Base-by-base conservation (phyloP, 1,139 yeast genomes). In the Suhomyces taliae region DNA sequence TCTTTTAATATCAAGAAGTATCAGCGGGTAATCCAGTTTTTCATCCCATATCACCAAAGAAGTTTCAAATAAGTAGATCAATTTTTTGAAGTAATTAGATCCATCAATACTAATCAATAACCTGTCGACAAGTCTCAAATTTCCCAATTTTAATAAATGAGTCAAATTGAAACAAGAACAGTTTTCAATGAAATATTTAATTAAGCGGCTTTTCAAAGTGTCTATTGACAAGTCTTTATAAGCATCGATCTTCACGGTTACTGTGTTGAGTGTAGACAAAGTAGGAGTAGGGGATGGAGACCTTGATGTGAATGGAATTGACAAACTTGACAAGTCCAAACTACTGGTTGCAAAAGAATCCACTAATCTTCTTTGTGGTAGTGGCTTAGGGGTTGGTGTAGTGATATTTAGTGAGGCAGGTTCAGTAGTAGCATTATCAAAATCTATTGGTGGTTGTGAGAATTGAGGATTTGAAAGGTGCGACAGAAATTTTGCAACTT, bases 121-220 rank as follows among this genome's bases (percentile, higher is more conserved):
- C 11, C 53, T 53, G 54, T 75, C 80, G 4, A 69, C 78, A 15
- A 74, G 57, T 34, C 78, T 58, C 38, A 75, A 60, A 7, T 59
- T 53, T 0, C 80, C 80, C 37, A 72, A 55, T 12, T 59, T 60
- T 7, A 65, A 60, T 38, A 74, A 53, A 9, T 56, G 53, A 19
- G 66, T 58, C 32, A 70, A 54, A 34, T 58, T 61, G 31, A 72
- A 53, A 3, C 52, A 48, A 1, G 60, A 44, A 46, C 69, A 65
- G 24, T 53, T 52, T 6, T 58, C 58, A 11, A 73, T 46, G 39
- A 74, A 54, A 36, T 60, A 58, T 47, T 61, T 59, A 15, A 74
- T 59, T 42, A 73, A 65, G 6, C 54, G 46, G 42, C 69, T 64
- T 47, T 67, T 67, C 33, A 73, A 50, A 5, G 51, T 51, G 14